phyloP scores from a whole-genome alignment of 768 basidiomycete species.

The Pleurotus giganteus region DNA sequence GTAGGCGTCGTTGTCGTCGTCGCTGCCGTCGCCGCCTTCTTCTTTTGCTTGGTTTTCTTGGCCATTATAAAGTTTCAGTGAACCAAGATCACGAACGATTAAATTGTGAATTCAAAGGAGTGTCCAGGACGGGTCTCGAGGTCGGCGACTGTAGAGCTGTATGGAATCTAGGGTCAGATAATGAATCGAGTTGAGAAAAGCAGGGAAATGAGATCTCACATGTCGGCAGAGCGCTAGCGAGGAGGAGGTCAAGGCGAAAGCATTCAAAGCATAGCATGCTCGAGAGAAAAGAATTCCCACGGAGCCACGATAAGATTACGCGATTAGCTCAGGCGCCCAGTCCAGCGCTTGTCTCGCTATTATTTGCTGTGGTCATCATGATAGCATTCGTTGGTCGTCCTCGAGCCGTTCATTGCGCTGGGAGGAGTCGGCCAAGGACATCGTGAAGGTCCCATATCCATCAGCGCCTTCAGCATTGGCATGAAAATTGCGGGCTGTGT shows the following conservation, averaged over 20 bases:
- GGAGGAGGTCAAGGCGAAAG: background rate
- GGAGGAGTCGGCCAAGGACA: too few relatives aligned
- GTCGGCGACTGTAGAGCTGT: background rate
- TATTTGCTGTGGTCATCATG: too few relatives aligned
- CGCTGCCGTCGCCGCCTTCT: slow-evolving; percentile 15
- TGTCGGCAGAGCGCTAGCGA: background rate
- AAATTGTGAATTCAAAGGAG: slow-evolving; percentile 16
- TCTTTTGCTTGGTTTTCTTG: slow-evolving; percentile 20
- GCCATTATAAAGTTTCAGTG: slow-evolving; percentile 12
- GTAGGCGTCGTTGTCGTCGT: background rate
- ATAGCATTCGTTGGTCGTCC: too few relatives aligned
- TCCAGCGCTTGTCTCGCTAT: too few relatives aligned
- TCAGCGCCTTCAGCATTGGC: too few relatives aligned
- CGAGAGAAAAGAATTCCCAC: background rate
- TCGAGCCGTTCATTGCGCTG: too few relatives aligned
- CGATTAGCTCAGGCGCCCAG: too few relatives aligned
- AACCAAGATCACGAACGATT: background rate
- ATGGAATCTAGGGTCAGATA: too few relatives aligned
- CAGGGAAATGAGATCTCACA: background rate
- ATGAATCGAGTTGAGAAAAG: too few relatives aligned
- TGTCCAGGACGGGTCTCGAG: slow-evolving; percentile 39
- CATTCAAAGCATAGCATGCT: too few relatives aligned
- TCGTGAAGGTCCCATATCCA: too few relatives aligned
- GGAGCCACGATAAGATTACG: background rate
- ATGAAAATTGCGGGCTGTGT: too few relatives aligned